A percentile compares a stretch with the other conserved stretches of the same genome.
Evolutionary conservation across 768 basidiomycete genomes (phyloP).

Genomic region (Macrolepiota fuliginosa): DNA sequence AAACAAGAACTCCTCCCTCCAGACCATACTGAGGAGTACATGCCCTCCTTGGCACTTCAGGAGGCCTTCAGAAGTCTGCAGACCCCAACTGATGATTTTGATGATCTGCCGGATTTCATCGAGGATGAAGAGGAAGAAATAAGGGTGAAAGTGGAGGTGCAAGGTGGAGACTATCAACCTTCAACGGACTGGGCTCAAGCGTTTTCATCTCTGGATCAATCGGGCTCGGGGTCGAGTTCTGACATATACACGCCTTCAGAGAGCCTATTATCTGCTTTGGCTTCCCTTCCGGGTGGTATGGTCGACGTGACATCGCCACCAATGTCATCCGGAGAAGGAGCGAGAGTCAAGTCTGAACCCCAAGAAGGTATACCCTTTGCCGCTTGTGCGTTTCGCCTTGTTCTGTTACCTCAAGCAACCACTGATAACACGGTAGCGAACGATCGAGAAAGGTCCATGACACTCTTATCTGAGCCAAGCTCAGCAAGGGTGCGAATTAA

Average conservation of each 20-base stretch:
- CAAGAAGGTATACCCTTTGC: background rate
- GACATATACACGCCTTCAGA: background rate
- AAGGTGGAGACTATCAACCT: conserved; percentile 10
- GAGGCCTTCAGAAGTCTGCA: conserved; percentile 10
- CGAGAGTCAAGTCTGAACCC: background rate
- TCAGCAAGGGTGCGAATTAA: background rate
- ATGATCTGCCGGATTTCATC: background rate
- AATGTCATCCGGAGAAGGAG: background rate
- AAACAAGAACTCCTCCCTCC: conserved; percentile 5
- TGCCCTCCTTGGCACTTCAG: conserved; percentile 12
- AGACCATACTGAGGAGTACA: conserved; percentile 9
- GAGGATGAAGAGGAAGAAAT: conserved; percentile 1
- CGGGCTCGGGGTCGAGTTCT: background rate
- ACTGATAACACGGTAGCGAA: background rate
- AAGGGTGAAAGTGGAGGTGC: conserved; percentile 1
- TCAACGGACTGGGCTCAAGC: conserved; percentile 6
- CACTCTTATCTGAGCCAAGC: background rate
- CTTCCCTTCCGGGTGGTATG: conserved; percentile 11
- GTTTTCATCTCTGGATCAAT: background rate
- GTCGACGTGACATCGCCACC: background rate
- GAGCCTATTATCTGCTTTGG: conserved; percentile 8
- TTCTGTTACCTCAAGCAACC: too few relatives aligned
- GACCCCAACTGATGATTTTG: background rate
- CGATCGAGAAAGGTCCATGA: background rate
- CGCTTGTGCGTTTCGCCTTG: background rate